Evolutionary conservation across 169 alveolate genomes (phyloP), one percentile per base, ranked within the genome.

Genomic region (Babesia bigemina): DNA sequence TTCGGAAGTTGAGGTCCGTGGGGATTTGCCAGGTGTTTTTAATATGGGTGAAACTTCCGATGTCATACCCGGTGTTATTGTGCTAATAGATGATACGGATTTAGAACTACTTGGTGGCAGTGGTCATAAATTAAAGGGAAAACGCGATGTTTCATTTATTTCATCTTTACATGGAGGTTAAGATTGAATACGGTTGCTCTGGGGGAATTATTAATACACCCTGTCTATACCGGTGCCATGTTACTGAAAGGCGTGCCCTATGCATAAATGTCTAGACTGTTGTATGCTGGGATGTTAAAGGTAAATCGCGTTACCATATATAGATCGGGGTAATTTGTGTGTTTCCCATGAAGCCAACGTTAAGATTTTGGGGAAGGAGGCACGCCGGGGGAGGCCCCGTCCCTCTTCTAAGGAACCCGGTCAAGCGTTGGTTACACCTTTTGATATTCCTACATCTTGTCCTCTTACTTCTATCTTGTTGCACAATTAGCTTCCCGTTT

Each of bases 121-220:
- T 50, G 79, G 92, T 48, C 92, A 92, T 52, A 71, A 65, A 47
- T 56, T 96, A 36, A 76, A 90, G 73, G 85, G 94, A 66, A 88
- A 86, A 55, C 97, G 94, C 75, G 82, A 73, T 57, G 87, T 95
- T 28, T 86, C 97, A 21, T 95, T 96, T 66, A 93, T 96, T n/a
- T 92, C 96, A n/a, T 95, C 99, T n/a, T 85, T 96, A 56, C 99
- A 95, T 79, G 99, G 99, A 28, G 99, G 99, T 0, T 96, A 90
- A 75, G 17, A 9, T 14, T 33, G 39, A 33, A 29, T 17, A 4
- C 19, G 28, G 39, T 21, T 49, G 29, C 49, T 17, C 8, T 6
- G 6, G 3, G 4, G 48, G n/a, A 26, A 22, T 33, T 4, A 33
- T 33, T 33, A 33, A 33, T 33, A 33, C 39, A 33, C 39, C 22